Evolutionary conservation across 768 basidiomycete species (phyloP).

Genomic region (Mycena rebaudengoi): DNA sequence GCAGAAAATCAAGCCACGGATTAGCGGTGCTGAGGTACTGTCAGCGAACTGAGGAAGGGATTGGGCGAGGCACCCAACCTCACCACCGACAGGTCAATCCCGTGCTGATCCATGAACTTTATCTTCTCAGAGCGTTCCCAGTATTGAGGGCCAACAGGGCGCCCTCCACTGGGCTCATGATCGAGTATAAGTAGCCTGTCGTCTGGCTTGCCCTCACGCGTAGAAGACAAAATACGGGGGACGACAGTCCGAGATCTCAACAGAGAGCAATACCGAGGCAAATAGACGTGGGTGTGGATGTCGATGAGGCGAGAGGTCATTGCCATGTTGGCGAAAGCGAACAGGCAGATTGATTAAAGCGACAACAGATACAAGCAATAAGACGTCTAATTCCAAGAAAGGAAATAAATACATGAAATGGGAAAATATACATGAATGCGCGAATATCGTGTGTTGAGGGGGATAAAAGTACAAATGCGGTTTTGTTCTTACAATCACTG

Average conservation of each 20-base stretch:
- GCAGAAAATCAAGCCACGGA: slow-evolving; percentile 91
- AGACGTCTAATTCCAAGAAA: no score
- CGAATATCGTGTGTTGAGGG: slow-evolving; percentile 1
- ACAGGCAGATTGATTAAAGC: not conserved
- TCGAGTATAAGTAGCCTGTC: slow-evolving; percentile 83
- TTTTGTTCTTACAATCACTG: slow-evolving; percentile 11
- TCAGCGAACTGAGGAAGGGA: not conserved
- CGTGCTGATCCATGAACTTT: slow-evolving; percentile 85
- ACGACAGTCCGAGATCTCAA: slow-evolving; percentile 69
- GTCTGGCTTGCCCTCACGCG: slow-evolving; percentile 57
- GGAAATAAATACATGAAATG: no score
- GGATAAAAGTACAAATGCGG: slow-evolving; percentile 16
- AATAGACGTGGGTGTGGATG: slow-evolving; percentile 88
- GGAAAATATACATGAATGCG: not conserved
- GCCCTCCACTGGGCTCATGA: slow-evolving; percentile 79
- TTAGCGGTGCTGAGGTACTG: slow-evolving; percentile 72
- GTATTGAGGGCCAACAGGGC: slow-evolving; percentile 86
- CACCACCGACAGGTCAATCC: slow-evolving; percentile 81
- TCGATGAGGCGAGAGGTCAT: slow-evolving; percentile 59
- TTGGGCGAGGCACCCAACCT: slow-evolving; percentile 52
- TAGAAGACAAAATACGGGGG: slow-evolving; percentile 69
- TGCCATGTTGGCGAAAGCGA: slow-evolving; percentile 17
- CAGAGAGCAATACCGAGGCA: slow-evolving; percentile 78
- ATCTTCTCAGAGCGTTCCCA: slow-evolving; percentile 84
- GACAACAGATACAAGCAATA: no score